Evolutionary conservation across 2,329 filamentous ascomycete species (phyloP), one percentile per base, ranked within the genome.

Genomic region (Alternaria incomplexa): DNA sequence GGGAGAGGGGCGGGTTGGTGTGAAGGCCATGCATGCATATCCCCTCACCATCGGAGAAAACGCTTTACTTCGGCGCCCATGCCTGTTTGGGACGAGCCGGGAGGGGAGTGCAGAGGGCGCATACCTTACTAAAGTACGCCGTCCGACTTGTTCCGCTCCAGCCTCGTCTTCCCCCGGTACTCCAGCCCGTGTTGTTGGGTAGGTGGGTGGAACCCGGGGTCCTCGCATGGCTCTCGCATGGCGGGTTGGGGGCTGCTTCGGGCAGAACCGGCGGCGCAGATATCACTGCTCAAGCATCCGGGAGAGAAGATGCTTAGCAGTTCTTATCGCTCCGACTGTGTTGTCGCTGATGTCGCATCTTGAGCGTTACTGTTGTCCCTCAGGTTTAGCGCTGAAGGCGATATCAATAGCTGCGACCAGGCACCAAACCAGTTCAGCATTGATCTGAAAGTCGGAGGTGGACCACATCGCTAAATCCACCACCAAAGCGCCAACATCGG

Each of bases 41-140:
- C 46, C 40, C 52, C 25, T 60, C 32, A 43, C 51, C 32, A 48
- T 46, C 44, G 44, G 52, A 25, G 30, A 36, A 40, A 52, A 23
- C 28, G 30, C 28, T 52, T 52, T 4, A 17, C 44, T 54, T 56
- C 62, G 62, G 58, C 48, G 58, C 32, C 53, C 53, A 61, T 61
- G 50, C 53, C 32, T 15, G 43, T 57, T 64, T 43, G n/a, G 48
- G 53, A 44, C 17, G 48, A n/a, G 46, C 40, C 55, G 54, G 40
- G 30, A 54, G 20, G 22, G 9, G 12, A 55, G 20, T 15, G 30
- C 43, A 28, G 22, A 59, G 60, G 56, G 56, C 58, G 50, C 26
- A 44, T 62, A 48, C 44, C 60, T 55, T 40, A 46, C 60, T 55
- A n/a, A 26, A 59, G 60, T 62, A 62, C 56, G 48, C 56, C 60